Conservation (phyloP, 2,329 filamentous ascomycete genomes). For the Microsporum ferrugineum region DNA sequence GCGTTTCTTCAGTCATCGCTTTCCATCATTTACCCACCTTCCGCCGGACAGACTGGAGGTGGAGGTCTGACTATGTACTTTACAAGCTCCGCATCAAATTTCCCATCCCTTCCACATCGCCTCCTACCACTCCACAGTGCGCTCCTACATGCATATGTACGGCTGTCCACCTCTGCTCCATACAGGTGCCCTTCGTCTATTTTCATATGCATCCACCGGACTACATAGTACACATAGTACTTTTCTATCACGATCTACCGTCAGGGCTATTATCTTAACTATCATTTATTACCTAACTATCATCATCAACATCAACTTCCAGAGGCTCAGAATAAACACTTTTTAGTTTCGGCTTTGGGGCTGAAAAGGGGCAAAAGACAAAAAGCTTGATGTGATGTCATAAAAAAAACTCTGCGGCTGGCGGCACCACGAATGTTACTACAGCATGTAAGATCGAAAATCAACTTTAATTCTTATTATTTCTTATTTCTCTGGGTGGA, state of each 20-base stretch:
- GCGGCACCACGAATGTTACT: no score
- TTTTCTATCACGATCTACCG: no score
- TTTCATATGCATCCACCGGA: neutral
- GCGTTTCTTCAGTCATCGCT: neutral
- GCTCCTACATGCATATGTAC: neutral
- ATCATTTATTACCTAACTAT: neutral
- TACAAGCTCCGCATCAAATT: conserved; percentile 1
- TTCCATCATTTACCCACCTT: neutral
- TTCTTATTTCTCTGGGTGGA: neutral
- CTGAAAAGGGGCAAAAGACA: neutral
- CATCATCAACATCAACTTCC: neutral
- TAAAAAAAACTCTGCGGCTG: neutral
- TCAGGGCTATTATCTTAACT: neutral
- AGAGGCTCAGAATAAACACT: neutral
- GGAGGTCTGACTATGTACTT: neutral
- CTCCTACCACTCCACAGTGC: neutral
- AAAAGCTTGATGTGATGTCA: conserved; percentile 1
- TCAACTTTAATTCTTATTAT: neutral
- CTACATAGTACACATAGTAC: no score
- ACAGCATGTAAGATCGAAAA: neutral
- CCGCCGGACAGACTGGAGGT: neutral
- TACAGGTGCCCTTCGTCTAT: neutral
- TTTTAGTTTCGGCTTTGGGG: neutral
- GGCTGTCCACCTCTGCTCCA: neutral
- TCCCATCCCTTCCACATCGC: neutral